Evolutionary conservation across 2,329 filamentous ascomycete species (phyloP).

Genomic region (Fusarium pseudocircinatum): DNA sequence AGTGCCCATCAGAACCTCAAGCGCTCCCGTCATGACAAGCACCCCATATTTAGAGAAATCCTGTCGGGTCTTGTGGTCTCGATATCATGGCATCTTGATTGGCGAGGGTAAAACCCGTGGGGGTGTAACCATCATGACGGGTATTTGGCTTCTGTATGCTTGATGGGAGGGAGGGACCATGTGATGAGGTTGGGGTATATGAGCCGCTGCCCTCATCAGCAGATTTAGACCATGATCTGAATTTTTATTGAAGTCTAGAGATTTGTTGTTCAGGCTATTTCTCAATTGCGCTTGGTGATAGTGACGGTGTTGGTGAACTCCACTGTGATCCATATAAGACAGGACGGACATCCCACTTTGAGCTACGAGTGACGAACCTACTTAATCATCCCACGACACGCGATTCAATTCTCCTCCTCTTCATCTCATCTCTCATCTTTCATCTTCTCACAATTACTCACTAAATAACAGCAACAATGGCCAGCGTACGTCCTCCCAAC

Average conservation of each 20-base stretch:
- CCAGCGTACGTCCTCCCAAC: constrained; percentile 35
- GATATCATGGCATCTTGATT: constrained; percentile 27
- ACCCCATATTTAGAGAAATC: constrained; percentile 4
- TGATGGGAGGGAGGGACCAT: constrained; percentile 3
- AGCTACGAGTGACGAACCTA: background rate
- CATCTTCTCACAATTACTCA: background rate
- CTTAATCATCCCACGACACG: constrained; percentile 2
- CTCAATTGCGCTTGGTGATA: background rate
- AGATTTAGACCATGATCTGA: constrained; percentile 27
- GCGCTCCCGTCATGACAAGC: constrained; percentile 37
- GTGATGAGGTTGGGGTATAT: constrained; percentile 36
- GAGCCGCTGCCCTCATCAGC: constrained; percentile 35
- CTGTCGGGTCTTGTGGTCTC: constrained; percentile 11
- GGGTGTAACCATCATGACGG: constrained; percentile 16
- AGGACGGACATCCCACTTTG: constrained; percentile 24
- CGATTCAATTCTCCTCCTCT: background rate
- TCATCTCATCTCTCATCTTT: background rate
- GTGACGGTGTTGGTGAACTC: constrained; percentile 13
- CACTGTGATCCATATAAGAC: constrained; percentile 36
- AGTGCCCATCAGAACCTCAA: constrained; percentile 7
- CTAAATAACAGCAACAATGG: constrained; percentile 29
- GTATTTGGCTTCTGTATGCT: background rate
- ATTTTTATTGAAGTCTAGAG: background rate
- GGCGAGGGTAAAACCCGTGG: constrained; percentile 33
- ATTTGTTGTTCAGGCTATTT: constrained; percentile 20